phyloP scores from a whole-genome alignment of 2,329 filamentous ascomycete genomes.

The Aurifilum marmelostoma region DNA sequence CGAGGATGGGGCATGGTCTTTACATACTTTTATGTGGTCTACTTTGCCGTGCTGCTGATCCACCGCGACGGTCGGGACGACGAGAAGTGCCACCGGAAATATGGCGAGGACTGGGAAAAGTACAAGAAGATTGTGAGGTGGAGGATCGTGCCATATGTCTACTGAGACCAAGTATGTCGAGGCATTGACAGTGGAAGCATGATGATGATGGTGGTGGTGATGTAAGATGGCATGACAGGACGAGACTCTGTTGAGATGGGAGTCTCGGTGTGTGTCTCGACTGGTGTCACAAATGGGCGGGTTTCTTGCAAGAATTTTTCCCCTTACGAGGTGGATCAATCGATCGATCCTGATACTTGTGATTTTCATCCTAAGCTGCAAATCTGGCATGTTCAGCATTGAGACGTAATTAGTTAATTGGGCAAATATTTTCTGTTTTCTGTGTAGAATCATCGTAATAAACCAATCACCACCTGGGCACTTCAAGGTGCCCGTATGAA shows the following conservation, averaged over 20 bases:
- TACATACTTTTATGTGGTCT: slow-evolving; percentile 93
- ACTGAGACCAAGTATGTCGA: slow-evolving; percentile 52
- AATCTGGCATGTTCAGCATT: neutral
- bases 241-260: neutral
- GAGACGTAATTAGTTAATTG: too few species aligned
- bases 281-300: neutral
- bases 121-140: slow-evolving; percentile 84
- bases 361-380: neutral
- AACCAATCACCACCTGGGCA: too few species aligned
- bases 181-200: too few species aligned
- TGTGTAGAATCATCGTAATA: neutral
- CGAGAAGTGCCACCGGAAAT: slow-evolving; percentile 88
- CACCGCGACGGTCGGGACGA: slow-evolving; percentile 89
- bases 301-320: neutral
- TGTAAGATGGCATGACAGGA: neutral
- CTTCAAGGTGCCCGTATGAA: too few species aligned
- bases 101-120: slow-evolving; percentile 87
- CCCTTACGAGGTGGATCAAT: neutral
- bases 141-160: slow-evolving; percentile 83
- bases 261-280: neutral
- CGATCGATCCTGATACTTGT: neutral
- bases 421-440: neutral
- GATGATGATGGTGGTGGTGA: too few species aligned
- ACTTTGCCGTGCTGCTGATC: slow-evolving; percentile 84
- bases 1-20: slow-evolving; percentile 84